Percentiles rank a stretch among this genome's conserved stretches.
These are phyloP conservation scores for Funneliformis mosseae DNA, from an alignment of 192 early-diverging fungal genomes.

Conservation along the genomic window DNA sequence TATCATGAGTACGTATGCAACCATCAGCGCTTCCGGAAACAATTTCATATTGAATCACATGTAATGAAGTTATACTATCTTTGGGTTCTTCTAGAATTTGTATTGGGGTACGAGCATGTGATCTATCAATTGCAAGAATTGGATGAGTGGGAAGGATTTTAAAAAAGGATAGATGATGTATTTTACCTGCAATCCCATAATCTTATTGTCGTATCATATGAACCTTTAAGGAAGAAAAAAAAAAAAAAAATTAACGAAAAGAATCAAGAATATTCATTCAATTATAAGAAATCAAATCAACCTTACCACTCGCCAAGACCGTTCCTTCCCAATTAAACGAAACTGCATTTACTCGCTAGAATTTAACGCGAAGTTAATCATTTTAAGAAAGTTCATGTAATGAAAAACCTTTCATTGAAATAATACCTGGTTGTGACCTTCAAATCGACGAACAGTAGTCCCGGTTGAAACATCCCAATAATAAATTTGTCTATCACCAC, in stretches of 20 bases:
- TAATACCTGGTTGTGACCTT: conserved; percentile 74
- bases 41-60: conserved; percentile 71
- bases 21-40: conserved; percentile 83
- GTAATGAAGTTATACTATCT: conserved; percentile 82
- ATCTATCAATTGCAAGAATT: conserved; percentile 35
- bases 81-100: conserved; percentile 84
- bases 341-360: conserved; percentile 78
- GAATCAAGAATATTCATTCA: neutral
- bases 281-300: neutral
- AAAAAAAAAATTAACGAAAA: neutral
- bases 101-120: conserved; percentile 67
- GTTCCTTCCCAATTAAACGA: conserved; percentile 77
- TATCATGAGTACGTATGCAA: conserved; percentile 79
- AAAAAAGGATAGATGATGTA: neutral
- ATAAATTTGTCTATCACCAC: conserved; percentile 78
- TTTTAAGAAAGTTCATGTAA: neutral
- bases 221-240: conserved; percentile 39
- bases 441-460: conserved; percentile 67
- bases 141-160: neutral
- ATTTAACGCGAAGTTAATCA: neutral
- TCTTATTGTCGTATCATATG: conserved; percentile 71
- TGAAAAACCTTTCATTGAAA: neutral
- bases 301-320: conserved; percentile 78
- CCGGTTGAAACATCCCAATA: conserved; percentile 88
- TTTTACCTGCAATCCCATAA: conserved; percentile 77